These are phyloP conservation scores for Anthoceros angustus DNA, from an alignment of 225 moss, liverwort and hornwort genomes.

Conservation along the genomic window DNA sequence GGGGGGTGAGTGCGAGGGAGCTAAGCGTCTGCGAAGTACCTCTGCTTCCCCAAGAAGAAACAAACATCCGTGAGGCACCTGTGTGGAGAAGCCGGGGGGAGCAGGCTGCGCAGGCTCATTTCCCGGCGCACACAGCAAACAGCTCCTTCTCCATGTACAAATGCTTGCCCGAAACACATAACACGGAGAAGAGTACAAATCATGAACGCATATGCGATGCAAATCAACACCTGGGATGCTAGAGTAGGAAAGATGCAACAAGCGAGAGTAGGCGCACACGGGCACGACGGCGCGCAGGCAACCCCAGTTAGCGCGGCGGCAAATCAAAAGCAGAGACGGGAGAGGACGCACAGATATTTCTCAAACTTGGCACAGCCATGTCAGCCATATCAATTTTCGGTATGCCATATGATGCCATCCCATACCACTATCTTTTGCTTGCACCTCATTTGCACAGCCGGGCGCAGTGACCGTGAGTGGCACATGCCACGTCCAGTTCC, in stretches of 20 bases:
- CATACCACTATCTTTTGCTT: conserved; percentile 1
- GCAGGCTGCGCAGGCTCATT: no score
- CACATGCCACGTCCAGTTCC: conserved; percentile 1
- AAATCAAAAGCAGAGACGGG: not conserved
- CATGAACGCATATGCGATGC: no score
- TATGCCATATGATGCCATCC: not conserved
- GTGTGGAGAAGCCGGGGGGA: no score
- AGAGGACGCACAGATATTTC: conserved; percentile 3
- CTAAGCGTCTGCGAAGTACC: no score
- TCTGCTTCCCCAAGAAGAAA: not conserved
- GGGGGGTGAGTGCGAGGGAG: not conserved
- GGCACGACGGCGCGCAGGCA: not conserved
- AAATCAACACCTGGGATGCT: not conserved
- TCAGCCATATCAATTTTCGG: not conserved
- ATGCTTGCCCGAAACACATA: no score
- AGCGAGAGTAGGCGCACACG: not conserved
- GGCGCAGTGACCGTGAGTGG: not conserved
- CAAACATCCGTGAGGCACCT: not conserved
- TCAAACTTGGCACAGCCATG: not conserved
- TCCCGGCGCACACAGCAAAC: no score
- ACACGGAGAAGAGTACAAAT: no score
- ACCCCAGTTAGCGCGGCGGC: not conserved
- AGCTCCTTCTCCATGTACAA: no score
- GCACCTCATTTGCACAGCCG: not conserved
- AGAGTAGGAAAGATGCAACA: not conserved